Evolutionary conservation across 306 rosid species (phyloP).

Genomic region (Abrus pulchellus): DNA sequence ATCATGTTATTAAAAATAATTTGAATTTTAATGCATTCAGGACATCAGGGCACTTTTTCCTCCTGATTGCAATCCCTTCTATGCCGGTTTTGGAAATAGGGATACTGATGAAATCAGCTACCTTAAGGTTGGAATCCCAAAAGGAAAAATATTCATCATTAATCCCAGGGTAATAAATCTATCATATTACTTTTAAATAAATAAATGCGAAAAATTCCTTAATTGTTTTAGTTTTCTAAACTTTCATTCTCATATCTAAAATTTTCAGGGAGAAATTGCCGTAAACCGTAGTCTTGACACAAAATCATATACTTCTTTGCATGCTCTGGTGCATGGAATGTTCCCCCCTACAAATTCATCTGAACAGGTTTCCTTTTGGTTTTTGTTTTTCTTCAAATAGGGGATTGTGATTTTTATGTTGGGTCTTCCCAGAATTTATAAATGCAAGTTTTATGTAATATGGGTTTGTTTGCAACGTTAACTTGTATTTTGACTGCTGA

Average conservation of each 20-base stretch:
- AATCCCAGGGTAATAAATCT: slow-evolving; percentile 81
- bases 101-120: slow-evolving; percentile 94
- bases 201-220: slow-evolving; percentile 24
- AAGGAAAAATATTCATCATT: slow-evolving; percentile 86
- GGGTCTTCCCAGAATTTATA: not conserved
- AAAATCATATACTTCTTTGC: slow-evolving; percentile 81
- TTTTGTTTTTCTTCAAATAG: too few relatives aligned
- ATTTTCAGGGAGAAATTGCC: slow-evolving; percentile 86
- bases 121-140: slow-evolving; percentile 89
- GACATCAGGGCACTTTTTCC: slow-evolving; percentile 88
- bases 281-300: slow-evolving; percentile 81
- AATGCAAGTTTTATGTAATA: not conserved
- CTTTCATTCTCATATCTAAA: slow-evolving; percentile 43
- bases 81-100: slow-evolving; percentile 99
- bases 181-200: slow-evolving; percentile 20
- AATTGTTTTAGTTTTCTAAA: slow-evolving; percentile 23
- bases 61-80: slow-evolving; percentile 89
- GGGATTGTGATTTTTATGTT: not conserved
- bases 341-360: slow-evolving; percentile 73
- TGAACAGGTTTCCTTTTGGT: slow-evolving; percentile 67
- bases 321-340: slow-evolving; percentile 85
- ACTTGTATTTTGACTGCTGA: slow-evolving; percentile 16
- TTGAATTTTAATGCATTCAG: slow-evolving; percentile 58
- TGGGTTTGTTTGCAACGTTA: slow-evolving; percentile 14
- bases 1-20: slow-evolving; percentile 25